A percentile compares a stretch with the other conserved stretches of the same genome.
These are phyloP conservation scores for Phytopythium oedochilum DNA, from an alignment of 352 stramenopile genomes.

Conservation along the genomic window DNA sequence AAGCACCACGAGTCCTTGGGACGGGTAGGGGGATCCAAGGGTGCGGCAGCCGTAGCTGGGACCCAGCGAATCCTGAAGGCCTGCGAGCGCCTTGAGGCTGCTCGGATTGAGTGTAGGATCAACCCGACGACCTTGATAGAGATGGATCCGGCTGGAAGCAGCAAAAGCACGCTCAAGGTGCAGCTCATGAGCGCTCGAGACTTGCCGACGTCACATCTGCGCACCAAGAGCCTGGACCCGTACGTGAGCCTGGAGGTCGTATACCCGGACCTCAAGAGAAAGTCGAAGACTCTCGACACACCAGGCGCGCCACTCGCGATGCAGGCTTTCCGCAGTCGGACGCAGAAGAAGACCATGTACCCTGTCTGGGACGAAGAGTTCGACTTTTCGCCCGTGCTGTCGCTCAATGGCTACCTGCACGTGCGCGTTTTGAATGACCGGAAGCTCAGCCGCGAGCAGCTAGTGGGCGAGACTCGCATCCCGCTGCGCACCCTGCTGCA, in stretches of 20 bases:
- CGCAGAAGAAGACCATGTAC: conserved; percentile 71
- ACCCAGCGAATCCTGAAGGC: conserved; percentile 50
- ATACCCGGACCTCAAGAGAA: conserved; percentile 30
- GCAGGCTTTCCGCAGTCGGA: conserved; percentile 48
- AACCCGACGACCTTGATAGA: conserved; percentile 59
- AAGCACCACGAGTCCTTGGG: conserved; percentile 23
- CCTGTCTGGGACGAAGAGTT: conserved; percentile 81
- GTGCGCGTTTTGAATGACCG: conserved; percentile 70
- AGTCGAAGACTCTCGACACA: not conserved
- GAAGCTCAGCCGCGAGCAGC: conserved; percentile 54
- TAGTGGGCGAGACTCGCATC: conserved; percentile 66
- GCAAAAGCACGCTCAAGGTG: conserved; percentile 49
- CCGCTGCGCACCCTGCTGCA: conserved; percentile 52
- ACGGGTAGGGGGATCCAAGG: conserved; percentile 6
- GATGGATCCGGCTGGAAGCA: conserved; percentile 43
- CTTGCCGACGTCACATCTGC: conserved; percentile 51
- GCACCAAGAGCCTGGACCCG: conserved; percentile 69
- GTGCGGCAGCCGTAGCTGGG: conserved; percentile 13
- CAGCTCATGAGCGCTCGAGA: conserved; percentile 44
- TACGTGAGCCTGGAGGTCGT: conserved; percentile 65
- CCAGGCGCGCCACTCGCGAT: conserved; percentile 5
- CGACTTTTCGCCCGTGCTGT: conserved; percentile 52
- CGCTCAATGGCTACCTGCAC: conserved; percentile 56
- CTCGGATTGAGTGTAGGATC: conserved; percentile 36
- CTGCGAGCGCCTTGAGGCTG: conserved; percentile 46